Conservation (phyloP, 768 basidiomycete genomes). For the Mycena olivaceomarginata region DNA sequence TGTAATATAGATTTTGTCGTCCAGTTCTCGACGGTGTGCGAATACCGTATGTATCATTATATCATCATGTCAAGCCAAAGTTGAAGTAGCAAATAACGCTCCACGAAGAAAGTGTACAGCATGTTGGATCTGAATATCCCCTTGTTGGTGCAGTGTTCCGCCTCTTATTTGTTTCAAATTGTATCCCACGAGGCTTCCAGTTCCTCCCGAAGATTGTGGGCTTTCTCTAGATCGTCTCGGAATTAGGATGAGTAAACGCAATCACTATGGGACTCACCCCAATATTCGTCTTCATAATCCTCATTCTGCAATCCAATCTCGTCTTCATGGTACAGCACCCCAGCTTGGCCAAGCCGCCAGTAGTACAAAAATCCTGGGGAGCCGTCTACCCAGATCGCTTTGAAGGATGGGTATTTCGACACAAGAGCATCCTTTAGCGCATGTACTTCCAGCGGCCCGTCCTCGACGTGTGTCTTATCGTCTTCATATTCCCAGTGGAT, state of each 20-base stretch:
- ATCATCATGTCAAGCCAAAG: too few relatives aligned
- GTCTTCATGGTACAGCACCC: not conserved
- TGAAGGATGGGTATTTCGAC: not conserved
- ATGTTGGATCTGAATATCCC: too few relatives aligned
- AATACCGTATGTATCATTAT: too few relatives aligned
- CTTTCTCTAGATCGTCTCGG: not conserved
- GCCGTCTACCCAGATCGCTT: not conserved
- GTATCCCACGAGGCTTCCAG: not conserved
- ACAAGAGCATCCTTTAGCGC: not conserved
- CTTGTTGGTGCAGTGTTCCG: too few relatives aligned
- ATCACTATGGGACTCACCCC: not conserved
- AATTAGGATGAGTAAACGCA: not conserved
- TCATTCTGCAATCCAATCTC: not conserved
- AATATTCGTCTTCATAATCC: not conserved
- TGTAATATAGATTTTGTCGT: too few relatives aligned
- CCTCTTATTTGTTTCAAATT: not conserved
- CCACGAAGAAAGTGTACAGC: too few relatives aligned
- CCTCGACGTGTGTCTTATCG: not conserved
- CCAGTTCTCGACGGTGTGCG: too few relatives aligned
- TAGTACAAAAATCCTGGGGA: not conserved
- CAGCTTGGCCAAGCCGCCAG: not conserved
- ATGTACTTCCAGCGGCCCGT: not conserved
- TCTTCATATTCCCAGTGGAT: constrained; percentile 3
- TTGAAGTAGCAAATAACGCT: too few relatives aligned
- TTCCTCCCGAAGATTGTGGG: not conserved